Conservation (phyloP, 495 filamentous ascomycete species). For the Xylaria grammica region DNA sequence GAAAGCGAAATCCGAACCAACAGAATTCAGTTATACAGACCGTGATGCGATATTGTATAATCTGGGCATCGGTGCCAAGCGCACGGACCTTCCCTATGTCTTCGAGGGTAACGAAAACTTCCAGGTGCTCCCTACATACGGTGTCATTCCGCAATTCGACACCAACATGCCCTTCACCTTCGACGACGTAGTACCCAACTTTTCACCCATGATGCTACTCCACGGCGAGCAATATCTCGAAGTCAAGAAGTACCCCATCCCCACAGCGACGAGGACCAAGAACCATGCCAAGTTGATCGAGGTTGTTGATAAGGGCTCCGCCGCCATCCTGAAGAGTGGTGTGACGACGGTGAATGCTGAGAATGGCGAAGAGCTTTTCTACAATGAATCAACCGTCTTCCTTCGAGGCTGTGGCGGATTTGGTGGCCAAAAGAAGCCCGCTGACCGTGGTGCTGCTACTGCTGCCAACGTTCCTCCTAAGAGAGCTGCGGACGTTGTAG, state of each 20-base stretch:
- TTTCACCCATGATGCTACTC: conserved; percentile 97
- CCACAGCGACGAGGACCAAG: conserved; percentile 79
- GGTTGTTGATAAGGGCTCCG: conserved; percentile 93
- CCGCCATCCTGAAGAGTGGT: conserved; percentile 81
- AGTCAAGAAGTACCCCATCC: conserved; percentile 91
- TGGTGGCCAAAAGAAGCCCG: conserved; percentile 79
- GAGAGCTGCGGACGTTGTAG: conserved; percentile 77
- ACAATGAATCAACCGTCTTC: conserved; percentile 93
- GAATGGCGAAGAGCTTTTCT: conserved; percentile 90
- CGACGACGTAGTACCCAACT: conserved; percentile 87
- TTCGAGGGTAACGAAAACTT: conserved; percentile 90
- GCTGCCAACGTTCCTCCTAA: conserved; percentile 77
- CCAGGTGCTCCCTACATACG: conserved; percentile 91
- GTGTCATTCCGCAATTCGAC: conserved; percentile 92
- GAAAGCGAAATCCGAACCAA: conserved; percentile 70
- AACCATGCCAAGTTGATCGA: conserved; percentile 89
- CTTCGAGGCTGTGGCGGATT: conserved; percentile 93
- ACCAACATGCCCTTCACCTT: conserved; percentile 79
- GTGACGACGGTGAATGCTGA: conserved; percentile 79
- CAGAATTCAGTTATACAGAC: conserved; percentile 81
- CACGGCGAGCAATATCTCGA: conserved; percentile 99
- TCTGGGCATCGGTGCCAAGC: conserved; percentile 92
- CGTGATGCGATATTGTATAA: conserved; percentile 94
- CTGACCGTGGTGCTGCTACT: conserved; percentile 78
- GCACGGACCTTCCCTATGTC: conserved; percentile 83